These are phyloP conservation scores for Brasilioporus rufonigricans DNA, from an alignment of 768 basidiomycete genomes.

Conservation along the genomic window DNA sequence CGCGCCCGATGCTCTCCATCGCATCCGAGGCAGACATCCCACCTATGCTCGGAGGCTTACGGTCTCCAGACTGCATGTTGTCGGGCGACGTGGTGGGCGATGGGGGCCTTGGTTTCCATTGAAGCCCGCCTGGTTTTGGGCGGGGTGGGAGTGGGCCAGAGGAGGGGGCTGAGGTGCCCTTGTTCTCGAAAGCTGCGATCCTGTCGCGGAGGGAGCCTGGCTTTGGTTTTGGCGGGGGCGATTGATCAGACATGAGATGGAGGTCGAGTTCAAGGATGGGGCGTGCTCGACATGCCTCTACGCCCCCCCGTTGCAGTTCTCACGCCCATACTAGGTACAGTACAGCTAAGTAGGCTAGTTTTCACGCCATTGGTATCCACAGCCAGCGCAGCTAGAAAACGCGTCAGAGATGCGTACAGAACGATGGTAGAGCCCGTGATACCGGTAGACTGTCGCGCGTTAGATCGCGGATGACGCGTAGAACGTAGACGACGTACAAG, in stretches of 20 bases:
- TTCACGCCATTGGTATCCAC: slow-evolving; percentile 69
- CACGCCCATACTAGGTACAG: slow-evolving; percentile 16
- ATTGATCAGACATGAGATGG: slow-evolving; percentile 58
- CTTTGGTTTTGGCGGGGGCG: slow-evolving; percentile 60
- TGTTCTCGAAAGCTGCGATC: slow-evolving; percentile 83
- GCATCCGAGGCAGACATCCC: slow-evolving; percentile 87
- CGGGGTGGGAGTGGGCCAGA: slow-evolving; percentile 33
- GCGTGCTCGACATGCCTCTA: slow-evolving; percentile 23
- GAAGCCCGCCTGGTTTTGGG: slow-evolving; percentile 61
- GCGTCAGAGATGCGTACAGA: background rate
- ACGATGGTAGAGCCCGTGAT: background rate
- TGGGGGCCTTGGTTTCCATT: slow-evolving; percentile 69
- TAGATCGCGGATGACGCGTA: background rate
- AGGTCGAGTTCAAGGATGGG: slow-evolving; percentile 15
- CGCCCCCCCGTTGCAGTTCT: slow-evolving; percentile 11
- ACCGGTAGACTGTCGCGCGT: slow-evolving; percentile 57
- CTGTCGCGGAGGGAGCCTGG: slow-evolving; percentile 80
- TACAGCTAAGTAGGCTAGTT: slow-evolving; percentile 43
- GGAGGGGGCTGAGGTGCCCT: slow-evolving; percentile 33
- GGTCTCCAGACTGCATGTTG: slow-evolving; percentile 13
- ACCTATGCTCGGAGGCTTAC: slow-evolving; percentile 26
- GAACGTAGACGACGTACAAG: slow-evolving; percentile 20
- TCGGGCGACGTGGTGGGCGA: slow-evolving; percentile 40
- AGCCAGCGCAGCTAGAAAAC: slow-evolving; percentile 52
- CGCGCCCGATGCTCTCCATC: slow-evolving; percentile 78